Evolutionary conservation across 768 basidiomycete genomes (phyloP).

Genomic region (Lactarius indigo): DNA sequence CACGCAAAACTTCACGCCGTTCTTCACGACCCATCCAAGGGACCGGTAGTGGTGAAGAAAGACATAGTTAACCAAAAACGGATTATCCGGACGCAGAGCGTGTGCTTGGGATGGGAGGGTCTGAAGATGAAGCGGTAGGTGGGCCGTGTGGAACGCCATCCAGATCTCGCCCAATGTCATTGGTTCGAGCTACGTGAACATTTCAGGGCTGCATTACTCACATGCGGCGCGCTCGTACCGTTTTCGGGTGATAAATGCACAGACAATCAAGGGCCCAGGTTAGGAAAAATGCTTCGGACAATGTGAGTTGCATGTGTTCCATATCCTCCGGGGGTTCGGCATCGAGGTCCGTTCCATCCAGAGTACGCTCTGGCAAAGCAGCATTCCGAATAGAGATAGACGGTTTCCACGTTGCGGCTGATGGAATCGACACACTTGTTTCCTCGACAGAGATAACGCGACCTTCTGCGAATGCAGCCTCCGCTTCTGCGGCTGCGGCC

Average conservation of each 20-base stretch:
- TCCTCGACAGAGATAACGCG: conserved; percentile 58
- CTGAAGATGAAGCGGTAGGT: conserved; percentile 41
- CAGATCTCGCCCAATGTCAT: conserved; percentile 60
- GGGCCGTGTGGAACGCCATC: conserved; percentile 55
- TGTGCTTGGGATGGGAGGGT: conserved; percentile 26
- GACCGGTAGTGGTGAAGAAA: conserved; percentile 94
- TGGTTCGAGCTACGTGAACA: conserved; percentile 42
- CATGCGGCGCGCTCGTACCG: conserved; percentile 45
- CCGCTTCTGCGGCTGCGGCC: conserved; percentile 74
- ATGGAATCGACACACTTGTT: conserved; percentile 57
- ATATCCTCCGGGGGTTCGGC: conserved; percentile 62
- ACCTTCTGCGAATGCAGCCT: conserved; percentile 71
- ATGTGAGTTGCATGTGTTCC: conserved; percentile 88
- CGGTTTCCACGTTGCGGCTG: conserved; percentile 78
- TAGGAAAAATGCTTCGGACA: conserved; percentile 88
- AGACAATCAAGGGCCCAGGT: conserved; percentile 82
- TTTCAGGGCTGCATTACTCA: conserved; percentile 8
- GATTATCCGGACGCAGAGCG: conserved; percentile 71
- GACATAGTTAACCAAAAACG: conserved; percentile 86
- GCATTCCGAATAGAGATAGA: conserved; percentile 29
- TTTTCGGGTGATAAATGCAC: conserved; percentile 58
- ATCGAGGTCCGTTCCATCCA: conserved; percentile 39
- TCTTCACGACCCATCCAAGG: conserved; percentile 94
- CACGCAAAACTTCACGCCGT: conserved; percentile 95
- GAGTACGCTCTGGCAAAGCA: conserved; percentile 21